A percentile compares a stretch with the other conserved stretches of the same genome.
Evolutionary conservation across 208 protist genomes (phyloP).

Genomic region (Acanthamoeba royreba): DNA sequence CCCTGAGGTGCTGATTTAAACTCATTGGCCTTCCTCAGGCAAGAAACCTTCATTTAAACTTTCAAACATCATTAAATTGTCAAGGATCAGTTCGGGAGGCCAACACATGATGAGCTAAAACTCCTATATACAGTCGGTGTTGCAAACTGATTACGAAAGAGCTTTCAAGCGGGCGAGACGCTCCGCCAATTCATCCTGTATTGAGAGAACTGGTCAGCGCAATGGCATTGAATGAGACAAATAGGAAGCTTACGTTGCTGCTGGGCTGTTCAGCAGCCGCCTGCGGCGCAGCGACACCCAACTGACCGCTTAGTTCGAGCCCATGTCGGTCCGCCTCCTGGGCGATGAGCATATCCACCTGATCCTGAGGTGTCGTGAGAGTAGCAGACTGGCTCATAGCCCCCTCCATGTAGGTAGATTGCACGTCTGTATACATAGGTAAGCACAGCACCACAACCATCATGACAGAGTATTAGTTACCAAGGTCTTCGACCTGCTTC

Average conservation of each 20-base stretch:
- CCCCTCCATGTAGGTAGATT: conserved; percentile 39
- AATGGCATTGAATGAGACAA: background rate
- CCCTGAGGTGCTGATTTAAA: too few relatives aligned
- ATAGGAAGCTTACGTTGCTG: background rate
- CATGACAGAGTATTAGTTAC: conserved; percentile 92
- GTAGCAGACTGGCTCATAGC: conserved; percentile 32
- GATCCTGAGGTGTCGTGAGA: conserved; percentile 28
- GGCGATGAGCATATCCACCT: conserved; percentile 44
- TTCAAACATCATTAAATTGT: background rate
- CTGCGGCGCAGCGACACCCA: background rate
- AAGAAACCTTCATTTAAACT: too few relatives aligned
- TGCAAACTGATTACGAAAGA: background rate
- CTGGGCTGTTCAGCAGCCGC: background rate
- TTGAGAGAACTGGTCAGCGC: background rate
- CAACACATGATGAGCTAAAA: too few relatives aligned
- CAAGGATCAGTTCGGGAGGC: too few relatives aligned
- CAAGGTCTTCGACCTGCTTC: conserved; percentile 95
- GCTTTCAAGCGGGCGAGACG: background rate
- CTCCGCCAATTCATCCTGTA: background rate
- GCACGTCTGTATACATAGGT: background rate
- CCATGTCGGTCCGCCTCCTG: conserved; percentile 37
- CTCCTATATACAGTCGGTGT: too few relatives aligned
- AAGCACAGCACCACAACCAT: background rate
- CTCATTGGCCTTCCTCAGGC: too few relatives aligned
- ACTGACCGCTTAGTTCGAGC: background rate